phyloP scores from a whole-genome alignment of 768 basidiomycete species.

The Sporobolomyces roseus region DNA sequence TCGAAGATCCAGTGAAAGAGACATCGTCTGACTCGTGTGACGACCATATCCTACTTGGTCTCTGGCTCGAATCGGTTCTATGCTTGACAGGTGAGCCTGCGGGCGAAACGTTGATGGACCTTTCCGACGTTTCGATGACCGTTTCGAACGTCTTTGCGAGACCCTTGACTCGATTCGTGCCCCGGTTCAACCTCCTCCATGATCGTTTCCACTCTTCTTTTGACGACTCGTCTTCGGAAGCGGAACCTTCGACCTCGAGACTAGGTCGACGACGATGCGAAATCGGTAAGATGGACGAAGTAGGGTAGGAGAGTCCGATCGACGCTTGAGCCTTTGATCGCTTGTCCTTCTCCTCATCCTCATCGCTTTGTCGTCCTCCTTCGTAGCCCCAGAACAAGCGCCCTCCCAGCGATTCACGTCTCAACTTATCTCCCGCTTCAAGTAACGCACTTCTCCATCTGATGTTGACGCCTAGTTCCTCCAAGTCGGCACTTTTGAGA shows the following conservation, averaged over 20 bases:
- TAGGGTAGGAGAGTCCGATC: background rate
- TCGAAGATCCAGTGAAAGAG: background rate
- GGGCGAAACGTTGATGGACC: slow-evolving; percentile 9
- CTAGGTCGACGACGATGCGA: slow-evolving; percentile 14
- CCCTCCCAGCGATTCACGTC: slow-evolving; percentile 28
- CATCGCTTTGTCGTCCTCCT: background rate
- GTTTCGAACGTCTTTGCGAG: slow-evolving; percentile 38
- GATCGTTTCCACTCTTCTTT: slow-evolving; percentile 42
- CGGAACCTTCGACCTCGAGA: slow-evolving; percentile 29
- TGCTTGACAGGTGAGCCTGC: background rate
- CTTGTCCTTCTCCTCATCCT: background rate
- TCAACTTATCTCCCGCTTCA: slow-evolving; percentile 27
- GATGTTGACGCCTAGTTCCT: slow-evolving; percentile 42
- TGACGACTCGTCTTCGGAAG: slow-evolving; percentile 31
- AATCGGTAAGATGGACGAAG: background rate
- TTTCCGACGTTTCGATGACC: slow-evolving; percentile 17
- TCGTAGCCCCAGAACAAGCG: slow-evolving; percentile 31
- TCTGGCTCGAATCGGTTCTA: background rate
- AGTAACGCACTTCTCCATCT: slow-evolving; percentile 30
- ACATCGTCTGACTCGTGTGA: background rate
- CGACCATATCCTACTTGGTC: background rate
- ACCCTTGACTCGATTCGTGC: slow-evolving; percentile 30
- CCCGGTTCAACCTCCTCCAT: slow-evolving; percentile 25
- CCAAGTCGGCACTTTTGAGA: slow-evolving; percentile 37
- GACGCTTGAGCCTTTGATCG: background rate